Conservation (phyloP, 192 early-diverging fungal genomes). For the Diversispora epigaea region DNA sequence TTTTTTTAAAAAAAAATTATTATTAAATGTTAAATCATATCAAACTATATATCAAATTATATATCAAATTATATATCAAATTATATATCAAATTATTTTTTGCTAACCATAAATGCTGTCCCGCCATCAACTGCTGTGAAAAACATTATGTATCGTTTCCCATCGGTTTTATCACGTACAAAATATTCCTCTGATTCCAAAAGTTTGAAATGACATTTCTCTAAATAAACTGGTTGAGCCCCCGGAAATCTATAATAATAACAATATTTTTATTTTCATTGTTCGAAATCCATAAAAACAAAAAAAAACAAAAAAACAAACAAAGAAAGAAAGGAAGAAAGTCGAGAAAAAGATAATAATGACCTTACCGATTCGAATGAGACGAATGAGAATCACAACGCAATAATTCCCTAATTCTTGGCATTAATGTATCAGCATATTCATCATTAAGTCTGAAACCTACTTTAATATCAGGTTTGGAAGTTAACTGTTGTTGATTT, state of each 20-base stretch:
- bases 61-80: background rate
- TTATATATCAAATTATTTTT: background rate
- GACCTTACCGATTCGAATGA: background rate
- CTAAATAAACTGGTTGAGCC: conserved; percentile 55
- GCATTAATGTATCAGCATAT: conserved; percentile 9
- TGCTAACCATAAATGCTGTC: conserved; percentile 49
- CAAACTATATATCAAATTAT: conserved; percentile 2
- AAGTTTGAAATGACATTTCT: conserved; percentile 41
- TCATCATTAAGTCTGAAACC: conserved; percentile 10
- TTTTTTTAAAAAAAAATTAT: conserved; percentile 19
- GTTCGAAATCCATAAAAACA: background rate
- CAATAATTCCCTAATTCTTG: conserved; percentile 15
- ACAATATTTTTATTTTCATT: background rate
- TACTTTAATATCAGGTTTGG: conserved; percentile 15
- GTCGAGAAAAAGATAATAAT: background rate
- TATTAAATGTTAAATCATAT: background rate
- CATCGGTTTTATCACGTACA: conserved; percentile 58
- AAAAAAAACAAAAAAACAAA: background rate
- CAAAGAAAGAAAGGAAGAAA: background rate
- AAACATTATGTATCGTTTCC: conserved; percentile 49
- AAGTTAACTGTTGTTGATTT: background rate
- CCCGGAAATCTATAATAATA: conserved; percentile 52
- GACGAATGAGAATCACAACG: background rate
- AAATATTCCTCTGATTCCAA: conserved; percentile 59
- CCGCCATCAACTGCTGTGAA: conserved; percentile 41